A percentile compares a stretch with the other conserved stretches of the same genome.
phyloP scores from a whole-genome alignment of 768 basidiomycete species.

The Boletus fagicola region DNA sequence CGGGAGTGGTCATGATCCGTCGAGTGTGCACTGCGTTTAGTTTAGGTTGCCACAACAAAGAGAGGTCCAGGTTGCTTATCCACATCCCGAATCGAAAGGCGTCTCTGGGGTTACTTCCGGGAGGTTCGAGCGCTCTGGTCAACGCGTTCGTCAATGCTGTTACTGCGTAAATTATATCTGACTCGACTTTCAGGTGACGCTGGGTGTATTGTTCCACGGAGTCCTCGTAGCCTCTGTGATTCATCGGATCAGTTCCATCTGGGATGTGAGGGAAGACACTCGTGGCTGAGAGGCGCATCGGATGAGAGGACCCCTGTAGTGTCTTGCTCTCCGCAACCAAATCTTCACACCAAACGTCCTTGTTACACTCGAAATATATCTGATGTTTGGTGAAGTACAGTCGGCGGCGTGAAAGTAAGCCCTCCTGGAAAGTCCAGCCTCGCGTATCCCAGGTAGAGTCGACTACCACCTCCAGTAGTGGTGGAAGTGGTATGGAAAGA shows the following conservation, averaged over 20 bases:
- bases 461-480: conserved; percentile 2
- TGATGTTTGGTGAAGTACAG: conserved; percentile 23
- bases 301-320: neutral
- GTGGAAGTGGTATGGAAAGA: conserved; percentile 20
- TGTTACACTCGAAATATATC: conserved; percentile 22
- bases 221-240: conserved; percentile 3
- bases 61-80: conserved; percentile 12
- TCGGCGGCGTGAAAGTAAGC: conserved; percentile 20
- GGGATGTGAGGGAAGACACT: neutral
- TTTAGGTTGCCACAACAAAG: conserved; percentile 26
- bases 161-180: conserved; percentile 14
- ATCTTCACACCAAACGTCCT: conserved; percentile 26
- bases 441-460: conserved; percentile 19
- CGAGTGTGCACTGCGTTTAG: conserved; percentile 4
- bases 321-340: conserved; percentile 18
- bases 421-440: conserved; percentile 28
- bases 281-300: conserved; percentile 2
- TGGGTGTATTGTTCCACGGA: conserved; percentile 14
- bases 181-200: conserved; percentile 13
- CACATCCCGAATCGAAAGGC: conserved; percentile 1
- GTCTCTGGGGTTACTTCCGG: neutral
- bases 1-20: neutral
- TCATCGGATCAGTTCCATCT: neutral
- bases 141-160: conserved; percentile 1
- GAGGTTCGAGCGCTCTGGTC: neutral